Percentiles rank a stretch among this genome's conserved stretches.
These are phyloP conservation scores for Chrysoporthe deuterocubensis DNA, from an alignment of 2,329 filamentous ascomycete genomes.

Conservation along the genomic window DNA sequence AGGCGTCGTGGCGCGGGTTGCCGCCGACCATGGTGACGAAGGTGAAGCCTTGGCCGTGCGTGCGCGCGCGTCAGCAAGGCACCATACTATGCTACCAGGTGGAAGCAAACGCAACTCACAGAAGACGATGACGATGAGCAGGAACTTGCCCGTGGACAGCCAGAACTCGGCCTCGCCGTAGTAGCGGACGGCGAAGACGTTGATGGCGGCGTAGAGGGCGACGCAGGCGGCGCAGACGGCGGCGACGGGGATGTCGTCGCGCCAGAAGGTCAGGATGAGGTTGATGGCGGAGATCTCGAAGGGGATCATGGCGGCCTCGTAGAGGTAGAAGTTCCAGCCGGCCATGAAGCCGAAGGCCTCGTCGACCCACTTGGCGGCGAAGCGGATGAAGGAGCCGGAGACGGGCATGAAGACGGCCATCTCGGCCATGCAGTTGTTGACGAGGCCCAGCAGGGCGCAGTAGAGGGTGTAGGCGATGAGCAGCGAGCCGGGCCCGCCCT, in stretches of 20 bases:
- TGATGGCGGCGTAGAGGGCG: slow-evolving; percentile 57
- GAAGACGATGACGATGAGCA: slow-evolving; percentile 70
- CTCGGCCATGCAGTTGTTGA: slow-evolving; percentile 69
- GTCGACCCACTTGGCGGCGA: slow-evolving; percentile 69
- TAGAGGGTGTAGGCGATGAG: slow-evolving; percentile 64
- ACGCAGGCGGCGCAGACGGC: slow-evolving; percentile 62
- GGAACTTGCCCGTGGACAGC: slow-evolving; percentile 65
- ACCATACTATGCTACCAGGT: no score
- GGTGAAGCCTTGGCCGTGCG: slow-evolving; percentile 54
- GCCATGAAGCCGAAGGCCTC: slow-evolving; percentile 64
- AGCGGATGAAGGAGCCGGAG: slow-evolving; percentile 65
- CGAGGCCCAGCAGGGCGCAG: slow-evolving; percentile 57
- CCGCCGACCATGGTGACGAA: slow-evolving; percentile 80
- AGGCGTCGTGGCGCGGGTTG: slow-evolving; percentile 70
- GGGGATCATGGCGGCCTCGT: slow-evolving; percentile 46
- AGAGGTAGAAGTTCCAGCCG: slow-evolving; percentile 49
- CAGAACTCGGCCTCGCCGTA: slow-evolving; percentile 77
- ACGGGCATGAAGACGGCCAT: slow-evolving; percentile 68
- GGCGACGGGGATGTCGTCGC: slow-evolving; percentile 47
- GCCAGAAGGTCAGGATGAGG: slow-evolving; percentile 52
- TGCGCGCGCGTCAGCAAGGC: background rate
- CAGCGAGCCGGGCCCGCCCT: slow-evolving; percentile 53
- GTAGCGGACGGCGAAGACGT: slow-evolving; percentile 67
- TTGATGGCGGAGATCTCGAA: slow-evolving; percentile 47
- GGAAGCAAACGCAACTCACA: slow-evolving; percentile 33